Percentiles rank a stretch among this genome's conserved stretches.
Evolutionary conservation across 2,329 filamentous ascomycete species (phyloP).

Genomic region (Aspergillus aculeatus): DNA sequence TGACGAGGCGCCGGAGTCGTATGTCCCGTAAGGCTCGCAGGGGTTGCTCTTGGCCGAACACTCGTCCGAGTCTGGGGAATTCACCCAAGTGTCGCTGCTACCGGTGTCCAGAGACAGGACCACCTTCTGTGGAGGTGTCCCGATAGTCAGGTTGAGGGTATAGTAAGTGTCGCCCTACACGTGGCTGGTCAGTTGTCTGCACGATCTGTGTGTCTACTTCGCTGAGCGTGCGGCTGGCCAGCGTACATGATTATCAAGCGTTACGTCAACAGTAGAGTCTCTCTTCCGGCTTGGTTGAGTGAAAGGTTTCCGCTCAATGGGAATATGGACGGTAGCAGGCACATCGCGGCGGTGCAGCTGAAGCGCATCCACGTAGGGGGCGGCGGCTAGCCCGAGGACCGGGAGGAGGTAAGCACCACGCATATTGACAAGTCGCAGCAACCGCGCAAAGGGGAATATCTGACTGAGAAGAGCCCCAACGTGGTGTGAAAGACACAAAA

Average conservation of each 20-base stretch:
- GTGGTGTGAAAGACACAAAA: neutral
- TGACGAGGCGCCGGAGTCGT: conserved; percentile 67
- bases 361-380: conserved; percentile 1
- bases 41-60: conserved; percentile 50
- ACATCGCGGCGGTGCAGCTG: conserved; percentile 13
- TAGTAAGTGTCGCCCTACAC: conserved; percentile 6
- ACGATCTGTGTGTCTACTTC: no score
- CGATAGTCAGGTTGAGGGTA: conserved; percentile 49
- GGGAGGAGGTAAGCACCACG: neutral
- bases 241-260: neutral
- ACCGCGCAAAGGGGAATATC: neutral
- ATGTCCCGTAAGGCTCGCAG: conserved; percentile 65
- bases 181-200: neutral
- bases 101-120: conserved; percentile 59
- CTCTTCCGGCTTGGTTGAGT: conserved; percentile 1
- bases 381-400: neutral
- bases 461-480: neutral
- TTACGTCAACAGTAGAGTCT: conserved; percentile 7
- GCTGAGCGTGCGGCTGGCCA: no score
- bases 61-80: conserved; percentile 60
- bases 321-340: conserved; percentile 12
- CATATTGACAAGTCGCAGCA: neutral
- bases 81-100: conserved; percentile 62
- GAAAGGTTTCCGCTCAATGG: conserved; percentile 8
- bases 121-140: conserved; percentile 54